Percentiles rank a stretch among this genome's conserved stretches.
Conservation (phyloP, 345 rosid species). For the Eucalyptus dawsonii region DNA sequence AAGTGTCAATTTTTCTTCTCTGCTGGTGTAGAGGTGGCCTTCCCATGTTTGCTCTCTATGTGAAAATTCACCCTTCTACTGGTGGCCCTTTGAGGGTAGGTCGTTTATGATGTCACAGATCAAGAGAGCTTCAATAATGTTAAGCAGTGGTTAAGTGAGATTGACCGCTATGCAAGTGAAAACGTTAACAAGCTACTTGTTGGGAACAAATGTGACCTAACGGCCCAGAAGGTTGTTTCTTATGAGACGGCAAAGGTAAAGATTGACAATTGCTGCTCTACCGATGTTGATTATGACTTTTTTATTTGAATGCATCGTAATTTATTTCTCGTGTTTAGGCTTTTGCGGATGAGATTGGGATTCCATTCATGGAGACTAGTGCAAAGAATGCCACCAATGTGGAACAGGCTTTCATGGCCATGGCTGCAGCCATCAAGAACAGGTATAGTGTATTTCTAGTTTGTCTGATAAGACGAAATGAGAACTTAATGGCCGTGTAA, state of each 20-base stretch:
- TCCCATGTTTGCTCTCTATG: not conserved
- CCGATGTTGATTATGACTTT: not conserved
- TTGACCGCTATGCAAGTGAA: conserved; percentile 71
- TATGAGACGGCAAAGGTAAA: conserved; percentile 61
- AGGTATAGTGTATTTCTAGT: conserved; percentile 14
- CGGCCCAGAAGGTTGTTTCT: conserved; percentile 62
- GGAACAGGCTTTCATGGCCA: conserved; percentile 78
- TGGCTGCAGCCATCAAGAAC: conserved; percentile 64
- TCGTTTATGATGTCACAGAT: conserved; percentile 75
- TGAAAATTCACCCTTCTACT: not conserved
- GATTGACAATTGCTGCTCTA: not conserved
- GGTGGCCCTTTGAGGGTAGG: conserved; percentile 12
- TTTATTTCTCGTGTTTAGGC: conserved; percentile 16
- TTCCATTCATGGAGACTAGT: conserved; percentile 82
- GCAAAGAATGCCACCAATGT: conserved; percentile 66
- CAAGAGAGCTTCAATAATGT: conserved; percentile 84
- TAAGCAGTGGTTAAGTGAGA: conserved; percentile 72
- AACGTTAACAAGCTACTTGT: conserved; percentile 74
- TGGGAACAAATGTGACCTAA: conserved; percentile 66
- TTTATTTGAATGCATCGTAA: not conserved
- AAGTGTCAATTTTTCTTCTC: not conserved
- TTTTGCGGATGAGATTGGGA: conserved; percentile 71
- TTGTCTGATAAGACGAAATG: not conserved
- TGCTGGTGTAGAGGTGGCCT: not conserved
- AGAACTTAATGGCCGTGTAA: not conserved